Evolutionary conservation across 208 protist genomes (phyloP), one percentile per base, ranked within the genome.

Genomic region (Porcisia deanei): DNA sequence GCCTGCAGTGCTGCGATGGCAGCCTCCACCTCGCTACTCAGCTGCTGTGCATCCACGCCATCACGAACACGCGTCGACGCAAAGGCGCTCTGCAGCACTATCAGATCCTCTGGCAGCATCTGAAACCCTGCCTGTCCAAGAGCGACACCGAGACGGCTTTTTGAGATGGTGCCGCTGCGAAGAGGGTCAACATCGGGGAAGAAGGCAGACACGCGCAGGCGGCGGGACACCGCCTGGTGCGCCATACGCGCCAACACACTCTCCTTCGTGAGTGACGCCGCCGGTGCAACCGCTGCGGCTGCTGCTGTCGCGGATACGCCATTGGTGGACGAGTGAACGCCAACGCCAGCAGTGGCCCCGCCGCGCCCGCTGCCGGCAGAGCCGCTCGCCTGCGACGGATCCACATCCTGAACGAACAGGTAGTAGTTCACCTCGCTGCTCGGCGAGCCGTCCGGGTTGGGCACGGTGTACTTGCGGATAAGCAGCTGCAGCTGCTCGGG

Each of bases 351-450:
- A 2, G 30, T 53, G 34, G 3, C 22, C 22, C 25, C 7, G 34
- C 4, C 59, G 43, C 47, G 14, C 37, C 22, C 18, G 39, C 7
- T 54, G 25, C 34, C 70, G 49, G 25, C 47, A 25, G 53, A 18
- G 3, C 60, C 71, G 14, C 30, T 76, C 53, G 79, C 80, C 72
- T 94, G 80, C 37, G 78, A 72, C 10, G 86, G 77, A 43, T 97
- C 93, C 1, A 98, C 91, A 76, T 98, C 92, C 74, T 90, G 83
- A 1, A 95, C 87, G 75, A 98, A 98, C 68, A 91, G 81, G 64
- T 93, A 91, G 76, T 98, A 98, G 71, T 97, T 95, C 39, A 98
- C 89, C 53, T 93, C 87, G 49, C 91, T 89, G 73, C 85, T 90
- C 20, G 84, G 83, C 25, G 77, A 79, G 25, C 90, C 92, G 58